Evolutionary conservation across 2,329 filamentous ascomycete genomes (phyloP).

Genomic region (Colletotrichum melonis): DNA sequence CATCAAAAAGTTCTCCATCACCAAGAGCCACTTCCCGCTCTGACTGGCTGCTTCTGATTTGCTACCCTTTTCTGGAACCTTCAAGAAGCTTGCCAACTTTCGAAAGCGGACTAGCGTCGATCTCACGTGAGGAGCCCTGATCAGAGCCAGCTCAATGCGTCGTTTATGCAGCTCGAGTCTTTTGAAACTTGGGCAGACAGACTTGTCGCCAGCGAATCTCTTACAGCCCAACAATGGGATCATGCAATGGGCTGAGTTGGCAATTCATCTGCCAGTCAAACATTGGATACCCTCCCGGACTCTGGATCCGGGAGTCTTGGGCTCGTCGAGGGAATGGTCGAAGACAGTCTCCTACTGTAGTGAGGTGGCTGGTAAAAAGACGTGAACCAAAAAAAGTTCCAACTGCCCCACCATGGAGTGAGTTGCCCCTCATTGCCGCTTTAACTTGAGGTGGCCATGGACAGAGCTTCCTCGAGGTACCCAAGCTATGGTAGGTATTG

Average conservation of each 20-base stretch:
- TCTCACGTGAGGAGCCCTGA: conserved; percentile 38
- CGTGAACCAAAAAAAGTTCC: conserved; percentile 35
- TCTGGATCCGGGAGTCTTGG: neutral
- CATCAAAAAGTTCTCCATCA: conserved; percentile 34
- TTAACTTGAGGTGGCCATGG: conserved; percentile 59
- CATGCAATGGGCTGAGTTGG: conserved; percentile 20
- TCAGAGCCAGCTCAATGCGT: conserved; percentile 29
- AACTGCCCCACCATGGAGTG: conserved; percentile 69
- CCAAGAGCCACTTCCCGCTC: neutral
- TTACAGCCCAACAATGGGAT: conserved; percentile 18
- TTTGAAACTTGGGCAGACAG: conserved; percentile 27
- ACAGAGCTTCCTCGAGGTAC: conserved; percentile 17
- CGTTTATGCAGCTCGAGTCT: conserved; percentile 22
- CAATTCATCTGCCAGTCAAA: conserved; percentile 27
- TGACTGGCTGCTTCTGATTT: conserved; percentile 31
- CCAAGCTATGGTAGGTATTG: conserved; percentile 12
- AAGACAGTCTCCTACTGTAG: neutral
- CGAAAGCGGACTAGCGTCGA: conserved; percentile 41
- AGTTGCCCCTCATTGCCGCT: conserved; percentile 74
- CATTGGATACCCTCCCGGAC: neutral
- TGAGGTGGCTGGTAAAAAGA: conserved; percentile 35
- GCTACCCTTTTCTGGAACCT: conserved; percentile 52
- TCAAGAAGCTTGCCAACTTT: conserved; percentile 48
- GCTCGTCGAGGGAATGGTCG: conserved; percentile 9
- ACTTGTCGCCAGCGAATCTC: neutral